Evolutionary conservation across 768 basidiomycete species (phyloP).

Genomic region (Kwoniella botswanensis): DNA sequence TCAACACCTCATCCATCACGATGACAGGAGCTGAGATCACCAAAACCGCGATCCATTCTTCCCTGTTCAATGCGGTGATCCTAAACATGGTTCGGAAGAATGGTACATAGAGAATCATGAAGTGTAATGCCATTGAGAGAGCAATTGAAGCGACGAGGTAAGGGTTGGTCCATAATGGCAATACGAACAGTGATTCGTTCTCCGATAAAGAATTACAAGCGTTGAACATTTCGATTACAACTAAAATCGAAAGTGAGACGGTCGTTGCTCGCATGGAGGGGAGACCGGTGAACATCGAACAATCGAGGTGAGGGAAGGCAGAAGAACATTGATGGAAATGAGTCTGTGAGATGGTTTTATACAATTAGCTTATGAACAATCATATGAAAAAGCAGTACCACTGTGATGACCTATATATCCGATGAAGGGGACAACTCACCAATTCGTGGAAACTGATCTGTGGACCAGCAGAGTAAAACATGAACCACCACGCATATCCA

Average conservation of each 20-base stretch:
- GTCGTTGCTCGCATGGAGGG: conserved; percentile 89
- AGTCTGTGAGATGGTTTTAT: conserved; percentile 66
- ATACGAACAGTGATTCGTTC: conserved; percentile 85
- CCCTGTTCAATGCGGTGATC: conserved; percentile 91
- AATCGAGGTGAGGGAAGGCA: conserved; percentile 87
- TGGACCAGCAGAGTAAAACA: conserved; percentile 85
- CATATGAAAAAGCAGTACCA: not conserved
- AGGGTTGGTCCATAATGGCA: conserved; percentile 93
- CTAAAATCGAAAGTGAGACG: conserved; percentile 93
- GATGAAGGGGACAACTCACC: conserved; percentile 63
- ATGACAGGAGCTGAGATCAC: conserved; percentile 85
- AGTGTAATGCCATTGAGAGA: conserved; percentile 89
- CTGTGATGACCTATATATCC: too few species aligned
- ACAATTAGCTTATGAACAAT: not conserved
- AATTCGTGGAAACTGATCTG: conserved; percentile 92
- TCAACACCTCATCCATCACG: conserved; percentile 85
- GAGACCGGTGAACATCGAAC: conserved; percentile 90
- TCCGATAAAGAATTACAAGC: conserved; percentile 86
- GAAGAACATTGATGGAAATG: conserved; percentile 91
- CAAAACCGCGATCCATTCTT: conserved; percentile 92
- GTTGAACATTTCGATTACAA: conserved; percentile 64
- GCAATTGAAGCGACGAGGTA: conserved; percentile 88
- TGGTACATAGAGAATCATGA: conserved; percentile 94
- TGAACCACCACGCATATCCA: conserved; percentile 99
- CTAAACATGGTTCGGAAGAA: conserved; percentile 91